Conservation (phyloP, 176 grass and related monocot genomes). For the Eleusine coracana region DNA sequence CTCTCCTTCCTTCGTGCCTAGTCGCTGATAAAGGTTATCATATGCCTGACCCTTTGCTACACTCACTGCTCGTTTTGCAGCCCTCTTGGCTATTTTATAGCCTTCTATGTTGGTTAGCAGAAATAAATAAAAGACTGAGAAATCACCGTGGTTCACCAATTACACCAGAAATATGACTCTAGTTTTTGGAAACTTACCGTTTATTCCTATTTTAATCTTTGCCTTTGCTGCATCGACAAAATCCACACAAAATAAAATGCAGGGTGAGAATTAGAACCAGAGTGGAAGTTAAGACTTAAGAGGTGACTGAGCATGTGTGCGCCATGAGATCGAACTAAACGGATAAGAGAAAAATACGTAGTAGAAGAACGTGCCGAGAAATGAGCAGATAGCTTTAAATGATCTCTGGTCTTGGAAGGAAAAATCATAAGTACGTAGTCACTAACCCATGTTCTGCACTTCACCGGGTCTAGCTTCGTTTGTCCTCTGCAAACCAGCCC, state of each 20-base stretch:
- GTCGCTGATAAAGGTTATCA: no score
- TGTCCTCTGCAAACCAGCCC: not conserved
- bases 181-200: conserved; percentile 5
- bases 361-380: not conserved
- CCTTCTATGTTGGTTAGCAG: no score
- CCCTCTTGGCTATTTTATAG: no score
- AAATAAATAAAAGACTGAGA: not conserved
- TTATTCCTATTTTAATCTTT: conserved; percentile 8
- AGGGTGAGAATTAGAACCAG: not conserved
- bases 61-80: no score
- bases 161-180: not conserved
- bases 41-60: no score
- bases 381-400: not conserved
- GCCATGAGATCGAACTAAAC: not conserved
- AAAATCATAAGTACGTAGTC: not conserved
- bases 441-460: not conserved
- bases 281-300: not conserved
- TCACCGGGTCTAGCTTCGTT: not conserved
- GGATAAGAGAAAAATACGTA: not conserved
- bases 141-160: not conserved
- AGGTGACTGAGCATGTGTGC: not conserved
- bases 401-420: not conserved
- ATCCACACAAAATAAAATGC: not conserved
- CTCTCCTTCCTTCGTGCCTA: no score
- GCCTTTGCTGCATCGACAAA: not conserved